A percentile compares a stretch with the other conserved stretches of the same genome.
phyloP scores from a whole-genome alignment of 176 grass and related monocot genomes.

The Oryza punctata region DNA sequence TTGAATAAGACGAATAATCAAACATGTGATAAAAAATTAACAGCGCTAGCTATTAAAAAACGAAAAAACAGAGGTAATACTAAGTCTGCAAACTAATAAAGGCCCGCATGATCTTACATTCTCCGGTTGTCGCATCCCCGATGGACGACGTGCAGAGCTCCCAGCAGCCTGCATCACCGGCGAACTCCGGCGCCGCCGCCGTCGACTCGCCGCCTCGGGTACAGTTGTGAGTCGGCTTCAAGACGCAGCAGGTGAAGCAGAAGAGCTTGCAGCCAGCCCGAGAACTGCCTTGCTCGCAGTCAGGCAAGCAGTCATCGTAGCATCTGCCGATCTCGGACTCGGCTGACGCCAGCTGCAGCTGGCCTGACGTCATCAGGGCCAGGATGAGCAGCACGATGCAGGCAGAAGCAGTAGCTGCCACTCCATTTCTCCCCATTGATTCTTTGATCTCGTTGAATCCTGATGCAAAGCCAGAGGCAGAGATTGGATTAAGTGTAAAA shows the following conservation, averaged over 20 bases:
- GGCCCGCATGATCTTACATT: neutral
- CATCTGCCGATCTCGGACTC: neutral
- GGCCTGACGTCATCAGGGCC: neutral
- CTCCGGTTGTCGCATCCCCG: neutral
- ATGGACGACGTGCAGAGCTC: neutral
- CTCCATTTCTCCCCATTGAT: neutral
- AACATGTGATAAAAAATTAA: no score
- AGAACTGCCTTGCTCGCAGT: neutral
- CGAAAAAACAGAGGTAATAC: no score
- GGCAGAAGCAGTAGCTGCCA: neutral
- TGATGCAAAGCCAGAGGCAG: neutral
- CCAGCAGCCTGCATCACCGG: neutral
- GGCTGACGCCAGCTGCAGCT: neutral
- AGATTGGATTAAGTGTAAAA: neutral
- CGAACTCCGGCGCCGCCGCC: neutral
- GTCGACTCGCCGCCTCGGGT: neutral
- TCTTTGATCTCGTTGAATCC: neutral
- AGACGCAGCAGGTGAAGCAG: neutral
- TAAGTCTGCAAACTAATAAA: neutral
- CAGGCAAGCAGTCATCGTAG: neutral
- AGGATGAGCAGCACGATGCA: neutral
- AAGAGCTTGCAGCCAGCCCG: neutral
- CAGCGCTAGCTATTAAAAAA: no score
- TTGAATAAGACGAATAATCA: no score
- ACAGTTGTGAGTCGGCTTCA: neutral